A percentile compares a stretch with the other conserved stretches of the same genome.
Evolutionary conservation across 1,139 yeast genomes (phyloP).

Genomic region (Saccharomyces hybrid): DNA sequence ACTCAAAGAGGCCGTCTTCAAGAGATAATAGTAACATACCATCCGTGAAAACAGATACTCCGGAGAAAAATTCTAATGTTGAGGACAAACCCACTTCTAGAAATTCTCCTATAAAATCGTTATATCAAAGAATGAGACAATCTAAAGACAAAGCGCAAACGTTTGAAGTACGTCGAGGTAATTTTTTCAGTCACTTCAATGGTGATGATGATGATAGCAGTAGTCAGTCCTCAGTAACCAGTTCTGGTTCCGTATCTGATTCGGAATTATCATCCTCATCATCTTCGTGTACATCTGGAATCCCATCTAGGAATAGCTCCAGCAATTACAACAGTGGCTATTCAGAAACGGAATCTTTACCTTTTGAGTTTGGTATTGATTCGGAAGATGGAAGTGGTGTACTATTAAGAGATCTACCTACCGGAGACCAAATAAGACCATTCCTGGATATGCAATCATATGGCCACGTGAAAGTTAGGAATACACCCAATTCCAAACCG

Average conservation of each 20-base stretch:
- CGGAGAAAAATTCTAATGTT: background rate
- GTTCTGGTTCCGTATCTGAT: constrained; percentile 10
- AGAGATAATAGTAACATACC: background rate
- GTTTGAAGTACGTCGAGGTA: constrained; percentile 14
- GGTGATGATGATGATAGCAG: constrained; percentile 11
- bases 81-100: background rate
- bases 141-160: constrained; percentile 3
- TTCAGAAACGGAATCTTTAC: constrained; percentile 24
- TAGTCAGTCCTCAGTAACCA: constrained; percentile 10
- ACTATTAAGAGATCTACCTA: constrained; percentile 19
- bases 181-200: constrained; percentile 19
- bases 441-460: constrained; percentile 9
- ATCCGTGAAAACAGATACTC: background rate
- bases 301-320: constrained; percentile 10
- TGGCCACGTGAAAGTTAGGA: background rate
- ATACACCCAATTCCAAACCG: background rate
- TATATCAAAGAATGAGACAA: constrained; percentile 3
- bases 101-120: constrained; percentile 4
- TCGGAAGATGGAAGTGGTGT: constrained; percentile 20
- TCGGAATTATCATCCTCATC: background rate
- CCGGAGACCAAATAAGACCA: constrained; percentile 12
- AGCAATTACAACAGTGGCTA: background rate
- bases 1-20: background rate
- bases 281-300: constrained; percentile 3
- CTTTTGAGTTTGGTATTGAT: constrained; percentile 24